Evolutionary conservation across 2,329 filamentous ascomycete species (phyloP).

Genomic region (Trichoderma sp.): DNA sequence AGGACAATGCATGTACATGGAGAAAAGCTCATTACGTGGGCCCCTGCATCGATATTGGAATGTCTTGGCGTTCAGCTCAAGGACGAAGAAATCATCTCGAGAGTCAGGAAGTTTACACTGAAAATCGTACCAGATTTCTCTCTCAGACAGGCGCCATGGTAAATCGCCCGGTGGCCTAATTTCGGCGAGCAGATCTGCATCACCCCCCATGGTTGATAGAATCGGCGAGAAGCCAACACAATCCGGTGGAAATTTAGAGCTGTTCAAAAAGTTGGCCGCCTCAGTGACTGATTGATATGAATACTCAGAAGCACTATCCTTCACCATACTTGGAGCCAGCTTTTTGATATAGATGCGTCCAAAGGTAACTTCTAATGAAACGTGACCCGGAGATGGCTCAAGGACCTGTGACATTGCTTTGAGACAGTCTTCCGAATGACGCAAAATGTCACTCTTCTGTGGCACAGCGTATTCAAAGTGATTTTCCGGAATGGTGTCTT

Average conservation of each 20-base stretch:
- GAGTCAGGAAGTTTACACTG: slow-evolving; percentile 27
- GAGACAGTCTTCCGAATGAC: slow-evolving; percentile 24
- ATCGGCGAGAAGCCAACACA: slow-evolving; percentile 34
- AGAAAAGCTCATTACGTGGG: slow-evolving; percentile 28
- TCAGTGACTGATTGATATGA: slow-evolving; percentile 27
- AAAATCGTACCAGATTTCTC: slow-evolving; percentile 34
- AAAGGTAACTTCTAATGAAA: slow-evolving; percentile 33
- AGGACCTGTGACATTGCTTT: slow-evolving; percentile 29
- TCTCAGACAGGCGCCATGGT: slow-evolving; percentile 29
- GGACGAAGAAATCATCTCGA: slow-evolving; percentile 23
- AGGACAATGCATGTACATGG: slow-evolving; percentile 37
- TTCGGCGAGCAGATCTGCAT: slow-evolving; percentile 31
- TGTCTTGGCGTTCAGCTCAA: slow-evolving; percentile 35
- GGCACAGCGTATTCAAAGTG: neutral
- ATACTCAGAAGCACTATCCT: slow-evolving; percentile 27
- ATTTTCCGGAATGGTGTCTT: neutral
- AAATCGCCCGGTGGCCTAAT: slow-evolving; percentile 24
- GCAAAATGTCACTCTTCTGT: slow-evolving; percentile 25
- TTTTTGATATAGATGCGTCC: slow-evolving; percentile 36
- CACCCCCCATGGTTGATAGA: slow-evolving; percentile 34
- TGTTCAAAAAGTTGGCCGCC: slow-evolving; percentile 26
- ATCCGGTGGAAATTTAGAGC: slow-evolving; percentile 7
- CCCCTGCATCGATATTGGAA: slow-evolving; percentile 31
- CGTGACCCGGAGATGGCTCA: slow-evolving; percentile 31
- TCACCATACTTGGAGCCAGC: slow-evolving; percentile 27